Evolutionary conservation across 768 basidiomycete species (phyloP), one percentile per base, ranked within the genome.

Genomic region (Cyathus striatus): DNA sequence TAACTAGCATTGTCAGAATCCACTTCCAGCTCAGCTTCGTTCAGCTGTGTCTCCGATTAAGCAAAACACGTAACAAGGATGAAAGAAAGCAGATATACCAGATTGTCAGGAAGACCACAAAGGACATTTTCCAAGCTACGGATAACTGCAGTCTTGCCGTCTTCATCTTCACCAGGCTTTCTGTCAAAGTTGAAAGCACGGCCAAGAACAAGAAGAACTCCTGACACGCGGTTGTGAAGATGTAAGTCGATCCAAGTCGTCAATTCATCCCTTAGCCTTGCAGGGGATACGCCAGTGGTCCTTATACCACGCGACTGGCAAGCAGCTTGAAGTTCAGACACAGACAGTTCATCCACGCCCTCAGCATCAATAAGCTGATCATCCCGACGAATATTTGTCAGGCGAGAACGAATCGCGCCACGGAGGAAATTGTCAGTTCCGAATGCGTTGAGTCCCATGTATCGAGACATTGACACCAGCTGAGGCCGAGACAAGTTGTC

Each of bases 401-500:
- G 72, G 22, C 91, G 80, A 33, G 79, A 78, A 20, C 91, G 86
- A 59, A 99, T 90, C 25, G 87, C 81, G 25, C 91, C 91, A 36
- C 95, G 86, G 34, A 99, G 75, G 68, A 96, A 98, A 66, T 97
- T 98, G 65, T 99, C 96, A 13, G 95, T 98, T 35, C 96, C 96
- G 57, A 97, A 99, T 2, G 95, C 94, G 66, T 98, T 95, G 55
- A 98, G 79, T 43, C 87, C 90, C 92, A 99, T 96, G 62, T 99
- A 98, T 44, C 92, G 79, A 53, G 84, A 96, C 86, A 95, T 96
- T 1, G 91, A 94, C 16, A 95, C 92, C 22, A 98, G 78, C 65
- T 98, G 96, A n/a, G 96, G 96, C 21, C 96, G 83, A 5, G 95
- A 93, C 44, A 99, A 73, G 61, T 99, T 99, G 75, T 98, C 96